A percentile compares a stretch with the other conserved stretches of the same genome.
Conservation (phyloP, 176 grass and related monocot species). For the Musa beccarii region DNA sequence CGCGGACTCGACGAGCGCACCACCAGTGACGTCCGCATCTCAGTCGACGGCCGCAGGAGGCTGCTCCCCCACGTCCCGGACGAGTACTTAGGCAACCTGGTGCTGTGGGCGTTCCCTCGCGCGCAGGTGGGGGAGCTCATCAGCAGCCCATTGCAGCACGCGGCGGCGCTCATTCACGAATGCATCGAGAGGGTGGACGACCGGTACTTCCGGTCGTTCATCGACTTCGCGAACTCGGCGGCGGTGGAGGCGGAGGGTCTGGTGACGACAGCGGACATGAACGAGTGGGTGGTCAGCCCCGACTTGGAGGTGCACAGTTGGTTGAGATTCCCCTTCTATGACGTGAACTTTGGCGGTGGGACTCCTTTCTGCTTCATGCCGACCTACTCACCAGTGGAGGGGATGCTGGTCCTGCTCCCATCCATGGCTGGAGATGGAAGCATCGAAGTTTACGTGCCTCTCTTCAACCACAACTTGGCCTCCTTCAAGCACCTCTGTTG, state of each 20-base stretch:
- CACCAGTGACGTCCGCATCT: slow-evolving; percentile 35
- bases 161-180: slow-evolving; percentile 43
- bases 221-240: slow-evolving; percentile 48
- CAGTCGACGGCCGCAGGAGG: slow-evolving; percentile 46
- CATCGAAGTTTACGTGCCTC: slow-evolving; percentile 46
- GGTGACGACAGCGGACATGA: slow-evolving; percentile 30
- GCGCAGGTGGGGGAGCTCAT: slow-evolving; percentile 32
- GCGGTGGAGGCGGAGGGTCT: slow-evolving; percentile 32
- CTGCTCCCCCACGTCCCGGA: slow-evolving; percentile 22
- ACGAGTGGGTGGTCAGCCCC: slow-evolving; percentile 35
- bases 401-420: slow-evolving; percentile 48
- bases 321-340: slow-evolving; percentile 47
- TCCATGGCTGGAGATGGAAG: slow-evolving; percentile 48
- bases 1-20: slow-evolving; percentile 18
- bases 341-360: slow-evolving; percentile 54
- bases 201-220: slow-evolving; percentile 51
- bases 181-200: slow-evolving; percentile 32
- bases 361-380: slow-evolving; percentile 54
- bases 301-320: slow-evolving; percentile 68
- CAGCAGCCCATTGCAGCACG: slow-evolving; percentile 29
- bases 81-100: slow-evolving; percentile 51
- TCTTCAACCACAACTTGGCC: slow-evolving; percentile 48
- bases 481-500: slow-evolving; percentile 60
- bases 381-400: slow-evolving; percentile 47
- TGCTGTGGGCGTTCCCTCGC: slow-evolving; percentile 59